Evolutionary conservation across 345 rosid species (phyloP).

Genomic region (Durio zibethinus): DNA sequence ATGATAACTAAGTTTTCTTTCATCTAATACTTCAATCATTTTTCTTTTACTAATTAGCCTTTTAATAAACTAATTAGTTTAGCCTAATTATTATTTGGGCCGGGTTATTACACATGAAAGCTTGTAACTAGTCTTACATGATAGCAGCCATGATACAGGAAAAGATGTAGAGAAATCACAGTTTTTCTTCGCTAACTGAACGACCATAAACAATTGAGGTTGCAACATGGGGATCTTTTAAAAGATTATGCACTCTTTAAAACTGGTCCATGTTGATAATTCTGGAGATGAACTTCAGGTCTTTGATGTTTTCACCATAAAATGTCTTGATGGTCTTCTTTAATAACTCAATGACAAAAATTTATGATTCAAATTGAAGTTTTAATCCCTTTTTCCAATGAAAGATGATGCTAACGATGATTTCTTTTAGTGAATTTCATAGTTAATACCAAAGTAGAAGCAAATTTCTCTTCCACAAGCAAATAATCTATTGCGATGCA

Average conservation of each 20-base stretch:
- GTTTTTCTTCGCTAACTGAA: slow-evolving; percentile 51
- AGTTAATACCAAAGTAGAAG: slow-evolving; percentile 47
- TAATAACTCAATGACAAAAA: slow-evolving; percentile 41
- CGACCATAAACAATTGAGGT: slow-evolving; percentile 70
- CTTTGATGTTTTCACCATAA: slow-evolving; percentile 56
- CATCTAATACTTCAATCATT: too few relatives aligned
- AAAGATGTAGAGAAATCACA: slow-evolving; percentile 39
- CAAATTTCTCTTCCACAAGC: slow-evolving; percentile 58
- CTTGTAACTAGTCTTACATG: too few relatives aligned
- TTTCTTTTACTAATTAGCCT: too few relatives aligned
- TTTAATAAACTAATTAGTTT: too few relatives aligned
- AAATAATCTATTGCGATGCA: slow-evolving; percentile 71
- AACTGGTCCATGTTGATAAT: slow-evolving; percentile 52
- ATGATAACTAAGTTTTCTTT: too few relatives aligned
- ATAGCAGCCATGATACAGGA: too few relatives aligned
- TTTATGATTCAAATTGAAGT: slow-evolving; percentile 10
- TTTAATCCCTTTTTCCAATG: not conserved
- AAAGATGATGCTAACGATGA: slow-evolving; percentile 16
- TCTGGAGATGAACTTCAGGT: slow-evolving; percentile 49
- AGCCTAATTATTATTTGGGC: too few relatives aligned
- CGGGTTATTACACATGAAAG: too few relatives aligned
- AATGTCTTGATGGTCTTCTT: slow-evolving; percentile 43
- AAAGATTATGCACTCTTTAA: slow-evolving; percentile 37
- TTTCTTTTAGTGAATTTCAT: not conserved
- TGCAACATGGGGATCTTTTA: slow-evolving; percentile 51